Evolutionary conservation across 805 yeast genomes (phyloP).

Genomic region (Kregervanrija delftensis): DNA sequence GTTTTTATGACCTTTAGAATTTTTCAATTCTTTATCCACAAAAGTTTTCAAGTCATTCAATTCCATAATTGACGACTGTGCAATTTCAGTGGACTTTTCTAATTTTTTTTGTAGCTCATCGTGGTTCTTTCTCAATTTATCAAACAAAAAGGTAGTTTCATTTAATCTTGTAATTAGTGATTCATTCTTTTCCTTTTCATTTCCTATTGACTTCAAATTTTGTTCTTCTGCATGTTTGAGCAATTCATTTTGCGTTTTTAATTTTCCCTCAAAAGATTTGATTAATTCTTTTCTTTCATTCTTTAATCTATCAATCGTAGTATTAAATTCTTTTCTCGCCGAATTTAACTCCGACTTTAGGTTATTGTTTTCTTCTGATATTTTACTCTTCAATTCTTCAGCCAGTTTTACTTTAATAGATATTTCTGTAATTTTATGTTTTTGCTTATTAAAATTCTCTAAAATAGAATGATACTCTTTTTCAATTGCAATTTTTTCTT

Average conservation of each 20-base stretch:
- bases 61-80: not conserved
- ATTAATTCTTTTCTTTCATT: slow-evolving; percentile 13
- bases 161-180: not conserved
- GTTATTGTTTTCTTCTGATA: no score
- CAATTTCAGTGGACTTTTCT: not conserved
- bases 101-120: not conserved
- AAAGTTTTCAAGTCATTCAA: slow-evolving; percentile 6
- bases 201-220: not conserved
- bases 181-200: not conserved
- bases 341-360: no score
- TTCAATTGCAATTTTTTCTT: no score
- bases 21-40: slow-evolving; percentile 22
- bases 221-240: slow-evolving; percentile 18
- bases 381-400: no score
- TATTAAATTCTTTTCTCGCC: not conserved
- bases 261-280: slow-evolving; percentile 28
- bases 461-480: no score
- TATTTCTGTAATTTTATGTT: no score
- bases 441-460: no score
- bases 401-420: no score
- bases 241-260: slow-evolving; percentile 30
- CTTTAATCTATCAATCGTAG: slow-evolving; percentile 1
- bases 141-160: not conserved
- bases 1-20: not conserved
- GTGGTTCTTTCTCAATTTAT: not conserved